Percentiles rank a stretch among this genome's conserved stretches.
phyloP scores from a whole-genome alignment of 2,329 filamentous ascomycete genomes.

The Exophiala alcalophila region DNA sequence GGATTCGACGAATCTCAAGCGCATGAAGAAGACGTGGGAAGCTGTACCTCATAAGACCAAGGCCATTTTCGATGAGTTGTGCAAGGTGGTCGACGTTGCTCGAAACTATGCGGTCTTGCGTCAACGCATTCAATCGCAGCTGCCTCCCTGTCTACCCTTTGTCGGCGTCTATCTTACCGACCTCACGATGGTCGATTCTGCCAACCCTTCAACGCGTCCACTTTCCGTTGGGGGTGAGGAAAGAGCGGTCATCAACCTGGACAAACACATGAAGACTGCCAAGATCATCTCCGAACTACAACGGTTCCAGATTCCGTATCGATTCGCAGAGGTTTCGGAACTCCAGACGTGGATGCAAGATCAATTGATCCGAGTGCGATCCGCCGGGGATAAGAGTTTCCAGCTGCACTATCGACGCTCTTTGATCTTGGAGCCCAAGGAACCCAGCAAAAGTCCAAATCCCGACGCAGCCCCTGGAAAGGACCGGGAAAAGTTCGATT shows the following conservation, averaged over 20 bases:
- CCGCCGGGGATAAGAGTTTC: conserved; percentile 59
- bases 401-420: conserved; percentile 78
- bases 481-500: conserved; percentile 52
- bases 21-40: conserved; percentile 90
- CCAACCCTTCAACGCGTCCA: conserved; percentile 81
- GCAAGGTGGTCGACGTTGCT: conserved; percentile 80
- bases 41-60: conserved; percentile 79
- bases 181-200: conserved; percentile 90
- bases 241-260: conserved; percentile 89
- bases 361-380: conserved; percentile 74
- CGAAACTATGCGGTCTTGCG: conserved; percentile 89
- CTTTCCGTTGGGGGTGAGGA: conserved; percentile 64
- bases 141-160: conserved; percentile 91
- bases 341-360: conserved; percentile 89
- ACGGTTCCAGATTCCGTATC: conserved; percentile 91
- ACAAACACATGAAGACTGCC: conserved; percentile 91
- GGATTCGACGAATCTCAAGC: conserved; percentile 85
- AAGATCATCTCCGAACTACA: conserved; percentile 95
- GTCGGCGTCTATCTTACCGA: conserved; percentile 96
- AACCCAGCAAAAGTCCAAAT: conserved; percentile 30
- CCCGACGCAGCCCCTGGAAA: conserved; percentile 35
- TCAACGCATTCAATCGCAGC: conserved; percentile 75
- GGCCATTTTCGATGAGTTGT: conserved; percentile 71
- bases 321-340: conserved; percentile 76
- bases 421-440: conserved; percentile 70